Conservation (phyloP, 208 protist genomes). For the Wallacemonas rigidus region DNA sequence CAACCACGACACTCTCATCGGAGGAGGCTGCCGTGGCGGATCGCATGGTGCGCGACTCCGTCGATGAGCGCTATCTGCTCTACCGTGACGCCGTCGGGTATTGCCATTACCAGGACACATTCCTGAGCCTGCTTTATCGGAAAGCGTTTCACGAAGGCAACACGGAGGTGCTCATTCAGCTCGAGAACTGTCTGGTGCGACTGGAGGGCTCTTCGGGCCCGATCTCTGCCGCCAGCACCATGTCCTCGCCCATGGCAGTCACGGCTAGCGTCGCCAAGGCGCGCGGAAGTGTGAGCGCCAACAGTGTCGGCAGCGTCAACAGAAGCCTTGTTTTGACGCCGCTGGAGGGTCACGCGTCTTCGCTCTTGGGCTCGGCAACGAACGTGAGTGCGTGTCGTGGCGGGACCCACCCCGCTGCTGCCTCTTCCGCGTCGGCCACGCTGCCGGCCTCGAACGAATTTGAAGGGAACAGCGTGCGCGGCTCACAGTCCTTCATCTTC, state of each 20-base stretch:
- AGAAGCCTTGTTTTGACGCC: neutral
- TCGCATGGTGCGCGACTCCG: slow-evolving; percentile 52
- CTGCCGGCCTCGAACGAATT: slow-evolving; percentile 26
- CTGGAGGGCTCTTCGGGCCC: slow-evolving; percentile 33
- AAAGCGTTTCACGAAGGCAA: slow-evolving; percentile 62
- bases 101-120: slow-evolving; percentile 67
- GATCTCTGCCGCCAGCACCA: neutral
- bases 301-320: slow-evolving; percentile 1
- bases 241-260: slow-evolving; percentile 20
- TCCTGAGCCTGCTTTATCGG: slow-evolving; percentile 75
- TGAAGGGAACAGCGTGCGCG: slow-evolving; percentile 23
- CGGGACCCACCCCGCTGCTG: neutral
- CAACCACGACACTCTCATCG: slow-evolving; percentile 1
- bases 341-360: too few species aligned
- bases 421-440: neutral
- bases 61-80: slow-evolving; percentile 81
- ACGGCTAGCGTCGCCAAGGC: slow-evolving; percentile 15
- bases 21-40: slow-evolving; percentile 34
- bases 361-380: too few species aligned
- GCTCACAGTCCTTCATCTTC: slow-evolving; percentile 54
- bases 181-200: slow-evolving; percentile 78
- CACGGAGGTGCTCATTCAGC: slow-evolving; percentile 60
- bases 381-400: too few species aligned
- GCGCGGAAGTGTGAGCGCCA: neutral
- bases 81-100: slow-evolving; percentile 58